Evolutionary conservation across 1,284 basidiomycete genomes (phyloP).

Genomic region (Fomitiporia mediterranea): DNA sequence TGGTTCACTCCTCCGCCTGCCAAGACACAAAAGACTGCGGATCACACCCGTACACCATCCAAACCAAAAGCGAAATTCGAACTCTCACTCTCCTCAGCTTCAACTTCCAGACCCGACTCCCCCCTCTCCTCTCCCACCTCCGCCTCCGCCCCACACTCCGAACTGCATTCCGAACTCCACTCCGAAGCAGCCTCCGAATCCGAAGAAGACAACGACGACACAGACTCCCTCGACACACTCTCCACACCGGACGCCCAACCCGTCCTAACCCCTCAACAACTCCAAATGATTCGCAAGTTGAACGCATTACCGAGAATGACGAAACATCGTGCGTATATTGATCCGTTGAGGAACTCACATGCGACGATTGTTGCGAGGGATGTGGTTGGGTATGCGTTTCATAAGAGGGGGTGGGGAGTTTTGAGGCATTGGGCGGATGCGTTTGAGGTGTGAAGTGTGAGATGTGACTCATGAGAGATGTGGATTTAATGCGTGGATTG

Average conservation of each 20-base stretch:
- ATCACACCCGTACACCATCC: too few relatives aligned
- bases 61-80: too few relatives aligned
- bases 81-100: too few relatives aligned
- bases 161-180: too few relatives aligned
- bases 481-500: too few relatives aligned
- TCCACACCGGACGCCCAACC: conserved; percentile 32
- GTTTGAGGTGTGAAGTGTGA: conserved; percentile 39
- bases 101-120: too few relatives aligned
- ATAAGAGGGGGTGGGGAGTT: conserved; percentile 56
- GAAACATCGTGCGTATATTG: conserved; percentile 64
- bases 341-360: conserved; percentile 57
- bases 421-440: conserved; percentile 67
- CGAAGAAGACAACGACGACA: conserved; percentile 22
- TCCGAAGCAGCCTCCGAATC: too few relatives aligned
- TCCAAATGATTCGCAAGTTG: conserved; percentile 44
- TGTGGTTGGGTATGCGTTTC: conserved; percentile 49
- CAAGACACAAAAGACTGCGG: too few relatives aligned
- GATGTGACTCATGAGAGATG: too few relatives aligned
- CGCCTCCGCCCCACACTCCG: too few relatives aligned
- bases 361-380: conserved; percentile 66
- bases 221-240: not conserved
- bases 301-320: conserved; percentile 62
- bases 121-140: too few relatives aligned
- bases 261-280: conserved; percentile 51
- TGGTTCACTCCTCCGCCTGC: not conserved